Evolutionary conservation across 163 green algal species (phyloP), one percentile per base, ranked within the genome.

Genomic region (Scenedesmus sp.): DNA sequence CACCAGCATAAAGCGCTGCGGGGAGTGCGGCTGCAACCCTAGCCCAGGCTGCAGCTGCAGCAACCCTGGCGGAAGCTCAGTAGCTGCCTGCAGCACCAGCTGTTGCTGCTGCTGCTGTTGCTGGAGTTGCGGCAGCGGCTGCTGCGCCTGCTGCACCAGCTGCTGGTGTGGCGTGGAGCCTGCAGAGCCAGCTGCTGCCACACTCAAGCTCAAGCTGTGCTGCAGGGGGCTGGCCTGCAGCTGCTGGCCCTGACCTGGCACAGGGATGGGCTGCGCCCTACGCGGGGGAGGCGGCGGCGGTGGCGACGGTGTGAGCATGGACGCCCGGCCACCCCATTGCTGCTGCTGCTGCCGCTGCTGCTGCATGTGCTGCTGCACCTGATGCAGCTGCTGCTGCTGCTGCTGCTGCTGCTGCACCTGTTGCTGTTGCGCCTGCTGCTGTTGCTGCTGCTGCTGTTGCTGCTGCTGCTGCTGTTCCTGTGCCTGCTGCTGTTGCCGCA

Each of bases 21-120:
- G 77, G 12, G 77, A 56, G 12, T 23, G 46, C 34, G 77, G 12
- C 46, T 23, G 77, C 4, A 9, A 10, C 6, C 23, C 23, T 23
- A 79, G 70, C 23, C 70, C 70, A 26, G 8, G 55, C 46, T 86
- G 81, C 81, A 23, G 81, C 3, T 62, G 8, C 20, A 59, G 23
- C 52, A 86, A 34, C 81, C 55, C 81, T 9, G 54, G 81, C 0
- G 18, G 81, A n/a, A n/a, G 81, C 81, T 86, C 54, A 8, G 55
- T 34, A 86, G 59, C 26, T 12, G 54, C 3, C 54, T 66, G 54
- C 52, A 86, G 81, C 54, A 66, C 2, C 79, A 64, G 34, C 34
- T 59, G 81, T 20, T 86, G 81, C 46, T 84, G 76, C 81, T 83
- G 74, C n/a, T 46, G 74, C n/a, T 86, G 81, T 34, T 59, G 81